Percentiles rank a stretch among this genome's conserved stretches.
Evolutionary conservation across 768 basidiomycete species (phyloP).

Genomic region (Leccinum subgranulosum): DNA sequence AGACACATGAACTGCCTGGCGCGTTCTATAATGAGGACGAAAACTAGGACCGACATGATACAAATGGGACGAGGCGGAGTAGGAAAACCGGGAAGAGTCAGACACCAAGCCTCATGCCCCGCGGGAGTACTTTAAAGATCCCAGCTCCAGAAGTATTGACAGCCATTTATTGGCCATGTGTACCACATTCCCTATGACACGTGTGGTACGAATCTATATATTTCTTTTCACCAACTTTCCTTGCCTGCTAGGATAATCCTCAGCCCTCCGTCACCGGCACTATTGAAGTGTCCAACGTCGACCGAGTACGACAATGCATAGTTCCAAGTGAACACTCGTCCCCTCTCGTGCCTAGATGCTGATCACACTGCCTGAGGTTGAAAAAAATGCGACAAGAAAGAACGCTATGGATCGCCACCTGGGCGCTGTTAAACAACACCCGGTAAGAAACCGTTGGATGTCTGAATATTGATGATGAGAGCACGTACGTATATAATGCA

Average conservation of each 20-base stretch:
- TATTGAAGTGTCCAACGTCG: not conserved
- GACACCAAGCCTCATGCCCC: no score
- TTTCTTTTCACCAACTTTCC: not conserved
- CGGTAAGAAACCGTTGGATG: constrained; percentile 2
- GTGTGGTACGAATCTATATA: constrained; percentile 57
- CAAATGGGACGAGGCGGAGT: not conserved
- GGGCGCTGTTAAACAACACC: constrained; percentile 15
- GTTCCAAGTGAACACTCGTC: constrained; percentile 1
- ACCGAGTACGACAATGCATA: constrained; percentile 1
- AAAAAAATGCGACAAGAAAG: constrained; percentile 29
- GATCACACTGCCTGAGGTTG: constrained; percentile 22
- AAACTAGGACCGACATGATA: no score
- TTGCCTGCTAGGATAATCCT: not conserved
- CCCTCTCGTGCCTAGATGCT: not conserved
- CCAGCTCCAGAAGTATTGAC: constrained; percentile 87
- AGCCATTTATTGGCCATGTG: constrained; percentile 38
- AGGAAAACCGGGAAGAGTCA: not conserved
- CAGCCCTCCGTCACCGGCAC: not conserved
- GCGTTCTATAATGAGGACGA: no score
- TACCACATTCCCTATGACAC: constrained; percentile 65
- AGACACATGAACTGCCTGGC: no score
- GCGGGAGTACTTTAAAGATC: constrained; percentile 48
- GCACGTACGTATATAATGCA: constrained; percentile 22
- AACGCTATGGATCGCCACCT: constrained; percentile 27
- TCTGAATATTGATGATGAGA: not conserved